Evolutionary conservation across 176 grass and related monocot genomes (phyloP), one percentile per base, ranked within the genome.

Genomic region (Eragrostis nindensis): DNA sequence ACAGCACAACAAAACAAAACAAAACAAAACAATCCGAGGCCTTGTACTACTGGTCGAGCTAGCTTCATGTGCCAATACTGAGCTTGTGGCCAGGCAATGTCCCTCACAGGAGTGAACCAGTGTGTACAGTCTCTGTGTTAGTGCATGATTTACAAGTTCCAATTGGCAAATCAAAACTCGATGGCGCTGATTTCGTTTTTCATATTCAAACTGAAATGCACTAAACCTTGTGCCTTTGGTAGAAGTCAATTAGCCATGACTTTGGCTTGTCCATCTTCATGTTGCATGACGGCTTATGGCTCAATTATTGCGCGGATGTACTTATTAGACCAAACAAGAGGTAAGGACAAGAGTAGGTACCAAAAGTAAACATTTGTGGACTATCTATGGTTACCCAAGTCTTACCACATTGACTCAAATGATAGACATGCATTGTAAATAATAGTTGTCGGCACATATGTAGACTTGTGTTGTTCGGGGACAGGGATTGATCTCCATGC

Each of bases 281-380:
- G 71, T 14, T n/a, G 49, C 48, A 54, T 48, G 17, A 4, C 11
- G 18, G 19, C 10, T 30, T 69, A 32, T 7, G 48, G 0, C 30
- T 25, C 50, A 41, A 62, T 55, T 19, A 73, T 10, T 45, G 13
- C 17, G 47, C 49, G 21, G 2, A 45, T 75, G 61, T 17, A 5
- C 24, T 18, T 24, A 7, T 36, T 8, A 17, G 47, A 57, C 18
- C 38, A 46, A 77, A 77, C 56, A 70, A 87, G 65, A 64, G 46
- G 45, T 44, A 38, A 70, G 66, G 65, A 87, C 79, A 77, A 55
- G 85, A 44, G 55, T 32, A 0, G 78, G 78, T 75, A 57, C 49
- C 16, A 18, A 53, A 69, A 25, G 71, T 21, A 8, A 21, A 26
- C 39, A 1, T 22, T 7, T n/a, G 43, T 75, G 24, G 43, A 43